Evolutionary conservation across 768 basidiomycete species (phyloP), one percentile per base, ranked within the genome.

Genomic region (Tulasnella sp.): DNA sequence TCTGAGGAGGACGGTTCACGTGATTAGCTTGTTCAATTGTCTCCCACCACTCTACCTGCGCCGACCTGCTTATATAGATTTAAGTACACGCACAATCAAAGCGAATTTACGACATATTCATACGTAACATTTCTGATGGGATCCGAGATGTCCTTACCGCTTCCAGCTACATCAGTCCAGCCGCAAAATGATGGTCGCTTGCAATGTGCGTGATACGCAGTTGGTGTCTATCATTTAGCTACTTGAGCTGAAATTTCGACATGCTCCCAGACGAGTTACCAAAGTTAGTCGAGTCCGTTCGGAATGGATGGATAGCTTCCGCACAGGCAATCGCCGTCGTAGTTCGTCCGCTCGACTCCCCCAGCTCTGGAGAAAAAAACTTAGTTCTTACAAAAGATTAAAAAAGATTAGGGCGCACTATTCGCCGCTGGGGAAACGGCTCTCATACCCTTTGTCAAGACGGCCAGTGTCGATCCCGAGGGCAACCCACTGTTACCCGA

Each of bases 361-460:
- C 12, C 34, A 31, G 0, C 1, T 36, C 3, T 9, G 8, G 17
- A 14, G 14, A 3, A 8, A 22, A 22, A 36, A 14, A 6, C 4
- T 40, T 52, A 12, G 22, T 49, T 8, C 29, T 34, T n/a, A n/a
- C 15, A 40, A 22, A 19, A 17, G 8, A 29, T 25, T 9, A 40
- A n/a, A n/a, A n/a, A n/a, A n/a, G n/a, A 17, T 19, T 22, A 72
- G 71, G 71, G 40, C 5, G 71, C 71, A 5, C 36, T 72, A 29
- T 72, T 72, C 31, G 71, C 71, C 17, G 40, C 38, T 34, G 40
- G 40, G 25, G 71, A 72, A 72, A 52, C 71, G 9, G 37, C 38
- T 11, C 42, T 72, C 22, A 72, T 72, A 40, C 31, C 42, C 22
- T 52, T 72, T 25, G 49, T 72, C 71, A 72, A 72, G 40, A 72